Evolutionary conservation across 306 rosid genomes (phyloP), one percentile per base, ranked within the genome.

Genomic region (Prunus mira): DNA sequence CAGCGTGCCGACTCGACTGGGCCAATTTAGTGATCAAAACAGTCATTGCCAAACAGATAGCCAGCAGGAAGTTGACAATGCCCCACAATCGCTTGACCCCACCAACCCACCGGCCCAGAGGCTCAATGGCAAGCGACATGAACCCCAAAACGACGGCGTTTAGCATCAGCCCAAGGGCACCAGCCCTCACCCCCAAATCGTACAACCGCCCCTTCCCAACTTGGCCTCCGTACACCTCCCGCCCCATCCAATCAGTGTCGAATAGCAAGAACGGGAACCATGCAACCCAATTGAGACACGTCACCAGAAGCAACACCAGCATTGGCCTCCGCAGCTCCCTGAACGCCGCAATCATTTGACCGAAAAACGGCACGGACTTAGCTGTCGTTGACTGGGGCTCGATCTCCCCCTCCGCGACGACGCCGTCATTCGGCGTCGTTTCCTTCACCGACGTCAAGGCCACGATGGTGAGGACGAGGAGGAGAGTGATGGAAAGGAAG

Each of bases 181-280:
- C 96, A 0, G 86, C 89, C 18, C 81, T 91, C 10, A 95, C 98
- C 0, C 98, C 98, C 1, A 0, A 46, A 56, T 85, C 87, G 54
- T 95, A 95, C 18, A 76, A 60, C 68, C 3, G 34, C 1, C 88
- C 89, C 60, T 79, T 41, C 2, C 87, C 87, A 0, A 83, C 92
- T n/a, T 56, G 69, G 4, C 98, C 98, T 0, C 98, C 98, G 34
- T 82, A 95, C 32, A 95, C 97, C 77, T 95, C 98, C 10, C 14
- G 49, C 2, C 98, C 98, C 98, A 90, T 95, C 98, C 98, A 95
- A 62, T 95, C 98, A 0, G 98, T 95, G 79, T 95, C 97, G 70
- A 84, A 95, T 34, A 95, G 64, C 71, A 95, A 22, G 83, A 95
- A 95, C 0, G 97, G 97, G 50, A 92, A 95, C 97, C 98, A 95